Conservation (phyloP, 2,329 filamentous ascomycete species). For the Ceratocystis destructans region DNA sequence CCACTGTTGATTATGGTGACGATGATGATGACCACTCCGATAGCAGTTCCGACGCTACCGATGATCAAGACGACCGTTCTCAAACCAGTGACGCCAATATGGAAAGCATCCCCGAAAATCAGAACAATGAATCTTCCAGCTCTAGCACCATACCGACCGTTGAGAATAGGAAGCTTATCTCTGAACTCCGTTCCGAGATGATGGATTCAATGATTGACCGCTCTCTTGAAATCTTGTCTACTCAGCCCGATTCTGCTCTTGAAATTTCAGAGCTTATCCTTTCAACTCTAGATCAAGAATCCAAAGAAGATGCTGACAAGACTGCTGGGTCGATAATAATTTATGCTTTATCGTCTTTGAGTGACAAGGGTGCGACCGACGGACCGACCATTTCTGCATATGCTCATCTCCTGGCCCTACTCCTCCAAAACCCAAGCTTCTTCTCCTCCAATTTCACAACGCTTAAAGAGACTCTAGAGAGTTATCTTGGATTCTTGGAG, state of each 20-base stretch:
- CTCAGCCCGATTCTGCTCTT: slow-evolving; percentile 77
- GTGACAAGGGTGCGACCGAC: slow-evolving; percentile 46
- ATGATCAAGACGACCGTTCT: slow-evolving; percentile 18
- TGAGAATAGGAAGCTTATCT: slow-evolving; percentile 27
- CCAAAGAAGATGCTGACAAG: slow-evolving; percentile 32
- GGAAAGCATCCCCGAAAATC: slow-evolving; percentile 21
- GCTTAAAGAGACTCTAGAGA: slow-evolving; percentile 61
- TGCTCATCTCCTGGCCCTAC: slow-evolving; percentile 76
- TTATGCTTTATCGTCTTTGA: slow-evolving; percentile 63
- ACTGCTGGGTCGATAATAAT: slow-evolving; percentile 67
- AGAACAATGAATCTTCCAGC: slow-evolving; percentile 22
- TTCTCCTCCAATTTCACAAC: slow-evolving; percentile 62
- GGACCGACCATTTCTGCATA: slow-evolving; percentile 63
- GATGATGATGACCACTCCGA: slow-evolving; percentile 21
- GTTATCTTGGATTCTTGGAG: slow-evolving; percentile 67
- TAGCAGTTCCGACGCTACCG: slow-evolving; percentile 16
- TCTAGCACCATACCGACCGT: background rate
- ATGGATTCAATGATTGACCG: slow-evolving; percentile 72
- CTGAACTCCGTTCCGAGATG: slow-evolving; percentile 53
- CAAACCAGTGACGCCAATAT: slow-evolving; percentile 18
- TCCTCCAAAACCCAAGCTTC: slow-evolving; percentile 71
- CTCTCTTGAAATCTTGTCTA: slow-evolving; percentile 77
- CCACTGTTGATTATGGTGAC: slow-evolving; percentile 20
- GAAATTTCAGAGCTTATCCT: slow-evolving; percentile 79
- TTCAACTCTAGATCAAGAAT: slow-evolving; percentile 49